phyloP scores from a whole-genome alignment of 768 basidiomycete genomes.

The Hebeloma cylindrosporum region DNA sequence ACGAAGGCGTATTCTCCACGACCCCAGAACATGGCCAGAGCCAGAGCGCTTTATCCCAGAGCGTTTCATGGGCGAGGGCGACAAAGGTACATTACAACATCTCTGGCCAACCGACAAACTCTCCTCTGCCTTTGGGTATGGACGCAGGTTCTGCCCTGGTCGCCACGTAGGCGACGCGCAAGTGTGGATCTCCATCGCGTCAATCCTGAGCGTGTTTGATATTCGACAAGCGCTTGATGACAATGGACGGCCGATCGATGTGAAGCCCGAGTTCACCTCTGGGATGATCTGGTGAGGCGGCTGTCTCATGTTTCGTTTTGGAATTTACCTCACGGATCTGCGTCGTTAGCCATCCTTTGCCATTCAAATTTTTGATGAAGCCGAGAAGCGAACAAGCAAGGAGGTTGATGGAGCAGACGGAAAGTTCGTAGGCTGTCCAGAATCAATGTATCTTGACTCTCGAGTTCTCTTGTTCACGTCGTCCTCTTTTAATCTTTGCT shows the following conservation, averaged over 20 bases:
- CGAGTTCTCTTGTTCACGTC: too few species aligned
- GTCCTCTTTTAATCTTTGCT: too few species aligned
- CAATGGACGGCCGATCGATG: constrained; percentile 30
- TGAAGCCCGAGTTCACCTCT: constrained; percentile 36
- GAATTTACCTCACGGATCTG: background rate
- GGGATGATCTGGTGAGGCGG: constrained; percentile 47
- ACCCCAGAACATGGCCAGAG: constrained; percentile 44
- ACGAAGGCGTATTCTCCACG: constrained; percentile 50
- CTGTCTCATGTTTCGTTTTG: background rate
- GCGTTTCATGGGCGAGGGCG: constrained; percentile 37
- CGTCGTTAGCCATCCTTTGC: constrained; percentile 31
- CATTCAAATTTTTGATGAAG: constrained; percentile 33
- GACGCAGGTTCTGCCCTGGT: constrained; percentile 49
- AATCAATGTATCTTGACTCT: too few species aligned
- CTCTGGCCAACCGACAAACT: constrained; percentile 35
- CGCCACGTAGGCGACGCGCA: constrained; percentile 44
- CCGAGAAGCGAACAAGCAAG: constrained; percentile 30
- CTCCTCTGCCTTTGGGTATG: constrained; percentile 42
- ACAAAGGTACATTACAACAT: constrained; percentile 25
- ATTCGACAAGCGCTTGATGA: constrained; percentile 39
- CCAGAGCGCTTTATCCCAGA: constrained; percentile 51
- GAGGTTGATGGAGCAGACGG: constrained; percentile 33
- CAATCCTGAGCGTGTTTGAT: constrained; percentile 41
- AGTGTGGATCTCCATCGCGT: constrained; percentile 46
- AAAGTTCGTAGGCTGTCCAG: too few species aligned